A percentile compares a stretch with the other conserved stretches of the same genome.
Conservation (phyloP, 169 alveolate genomes). For the Cryptosporidium muris region DNA sequence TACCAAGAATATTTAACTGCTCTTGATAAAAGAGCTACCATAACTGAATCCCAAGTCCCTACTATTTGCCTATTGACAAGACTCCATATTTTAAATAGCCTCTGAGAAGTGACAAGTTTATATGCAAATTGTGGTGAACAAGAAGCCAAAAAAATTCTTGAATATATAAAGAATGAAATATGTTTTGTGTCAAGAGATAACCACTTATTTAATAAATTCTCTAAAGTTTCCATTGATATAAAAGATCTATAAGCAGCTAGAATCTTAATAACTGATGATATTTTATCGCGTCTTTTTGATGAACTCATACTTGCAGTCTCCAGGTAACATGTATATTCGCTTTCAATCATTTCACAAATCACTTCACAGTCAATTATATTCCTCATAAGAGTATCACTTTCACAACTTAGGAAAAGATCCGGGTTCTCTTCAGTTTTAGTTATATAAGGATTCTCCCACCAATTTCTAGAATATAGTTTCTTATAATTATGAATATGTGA, state of each 20-base stretch:
- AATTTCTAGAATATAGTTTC: slow-evolving; percentile 29
- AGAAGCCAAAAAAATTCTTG: slow-evolving; percentile 11
- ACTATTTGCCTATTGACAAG: slow-evolving; percentile 25
- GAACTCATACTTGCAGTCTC: slow-evolving; percentile 9
- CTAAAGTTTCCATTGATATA: slow-evolving; percentile 14
- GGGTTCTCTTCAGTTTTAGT: slow-evolving; percentile 1
- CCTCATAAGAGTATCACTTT: slow-evolving; percentile 17
- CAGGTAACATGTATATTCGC: slow-evolving; percentile 32
- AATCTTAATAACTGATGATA: slow-evolving; percentile 25
- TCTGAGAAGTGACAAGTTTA: slow-evolving; percentile 20
- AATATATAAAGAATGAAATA: slow-evolving; percentile 39
- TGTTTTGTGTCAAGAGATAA: slow-evolving; percentile 15
- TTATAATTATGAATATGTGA: slow-evolving; percentile 44
- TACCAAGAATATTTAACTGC: slow-evolving; percentile 60
- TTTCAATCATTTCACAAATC: slow-evolving; percentile 6
- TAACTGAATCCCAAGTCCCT: slow-evolving; percentile 46
- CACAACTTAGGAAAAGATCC: not conserved
- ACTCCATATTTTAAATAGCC: slow-evolving; percentile 57
- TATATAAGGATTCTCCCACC: slow-evolving; percentile 46
- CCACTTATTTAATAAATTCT: slow-evolving; percentile 18
- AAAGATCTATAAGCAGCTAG: slow-evolving; percentile 37
- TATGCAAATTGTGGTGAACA: slow-evolving; percentile 24
- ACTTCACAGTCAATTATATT: slow-evolving; percentile 8
- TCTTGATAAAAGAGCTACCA: slow-evolving; percentile 48
- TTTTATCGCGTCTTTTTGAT: slow-evolving; percentile 16